Percentiles rank a stretch among this genome's conserved stretches.
phyloP scores from a whole-genome alignment of 2,329 filamentous ascomycete species.

The Pseudocercospora macadamiae region DNA sequence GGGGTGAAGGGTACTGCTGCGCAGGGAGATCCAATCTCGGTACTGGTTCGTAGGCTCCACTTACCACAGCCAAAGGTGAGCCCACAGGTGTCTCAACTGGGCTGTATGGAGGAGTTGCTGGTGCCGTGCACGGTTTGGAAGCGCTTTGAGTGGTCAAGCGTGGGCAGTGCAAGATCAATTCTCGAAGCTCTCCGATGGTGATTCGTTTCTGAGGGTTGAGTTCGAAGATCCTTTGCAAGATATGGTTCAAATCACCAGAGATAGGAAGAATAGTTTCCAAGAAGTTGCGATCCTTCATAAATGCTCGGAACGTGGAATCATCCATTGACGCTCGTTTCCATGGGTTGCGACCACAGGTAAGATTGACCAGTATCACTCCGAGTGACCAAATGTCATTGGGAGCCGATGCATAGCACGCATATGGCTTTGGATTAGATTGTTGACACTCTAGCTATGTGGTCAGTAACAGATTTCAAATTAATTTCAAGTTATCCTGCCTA shows the following conservation, averaged over 20 bases:
- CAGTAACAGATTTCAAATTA: constrained; percentile 14
- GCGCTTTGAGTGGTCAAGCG: constrained; percentile 68
- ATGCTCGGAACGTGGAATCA: constrained; percentile 93
- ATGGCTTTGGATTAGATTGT: constrained; percentile 69
- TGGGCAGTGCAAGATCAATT: constrained; percentile 74
- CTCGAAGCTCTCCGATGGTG: constrained; percentile 75
- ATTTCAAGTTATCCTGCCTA: constrained; percentile 49
- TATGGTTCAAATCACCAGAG: constrained; percentile 84
- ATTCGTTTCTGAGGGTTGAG: constrained; percentile 82
- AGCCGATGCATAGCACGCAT: constrained; percentile 82
- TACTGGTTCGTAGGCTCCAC: constrained; percentile 27
- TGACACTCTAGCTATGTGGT: constrained; percentile 73
- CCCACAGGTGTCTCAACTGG: constrained; percentile 42
- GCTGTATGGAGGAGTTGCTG: constrained; percentile 48
- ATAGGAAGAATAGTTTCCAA: constrained; percentile 90
- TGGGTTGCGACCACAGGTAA: constrained; percentile 96
- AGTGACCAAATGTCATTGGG: constrained; percentile 98
- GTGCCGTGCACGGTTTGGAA: constrained; percentile 48
- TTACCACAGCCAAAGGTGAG: constrained; percentile 15
- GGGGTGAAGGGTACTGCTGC: constrained; percentile 29
- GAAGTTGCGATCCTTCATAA: constrained; percentile 81
- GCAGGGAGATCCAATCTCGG: constrained; percentile 35
- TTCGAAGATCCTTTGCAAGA: constrained; percentile 85
- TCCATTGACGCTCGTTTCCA: constrained; percentile 96
- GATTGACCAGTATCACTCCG: constrained; percentile 96